Evolutionary conservation across 192 early-diverging fungal species (phyloP).

Genomic region (Backusella australiensis): DNA sequence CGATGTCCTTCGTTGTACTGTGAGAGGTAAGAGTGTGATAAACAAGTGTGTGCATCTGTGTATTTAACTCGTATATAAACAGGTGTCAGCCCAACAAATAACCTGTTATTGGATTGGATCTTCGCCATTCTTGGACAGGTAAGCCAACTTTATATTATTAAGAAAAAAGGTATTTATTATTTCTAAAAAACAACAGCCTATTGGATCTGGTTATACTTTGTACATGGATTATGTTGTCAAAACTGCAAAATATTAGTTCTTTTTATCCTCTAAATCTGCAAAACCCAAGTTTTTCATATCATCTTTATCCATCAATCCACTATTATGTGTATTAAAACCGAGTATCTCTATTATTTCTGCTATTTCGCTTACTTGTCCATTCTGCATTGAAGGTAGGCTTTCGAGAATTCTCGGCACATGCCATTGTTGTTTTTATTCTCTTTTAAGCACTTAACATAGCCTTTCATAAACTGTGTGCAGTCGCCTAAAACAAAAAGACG

Average conservation of each 20-base stretch:
- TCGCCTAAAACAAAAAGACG: slow-evolving; percentile 50
- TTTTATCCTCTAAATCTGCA: slow-evolving; percentile 41
- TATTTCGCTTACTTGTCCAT: slow-evolving; percentile 76
- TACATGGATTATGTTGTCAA: slow-evolving; percentile 35
- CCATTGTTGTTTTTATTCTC: slow-evolving; percentile 66
- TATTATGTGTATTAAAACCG: slow-evolving; percentile 21
- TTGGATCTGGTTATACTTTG: slow-evolving; percentile 30
- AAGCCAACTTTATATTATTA: background rate
- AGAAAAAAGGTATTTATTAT: background rate
- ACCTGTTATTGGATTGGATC: slow-evolving; percentile 29
- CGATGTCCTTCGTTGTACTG: slow-evolving; percentile 26
- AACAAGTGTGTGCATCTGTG: background rate
- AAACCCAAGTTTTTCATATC: slow-evolving; percentile 69
- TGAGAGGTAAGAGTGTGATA: slow-evolving; percentile 22
- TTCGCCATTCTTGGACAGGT: slow-evolving; percentile 30
- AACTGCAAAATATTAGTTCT: slow-evolving; percentile 12
- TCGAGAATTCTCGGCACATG: slow-evolving; percentile 69
- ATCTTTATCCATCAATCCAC: slow-evolving; percentile 68
- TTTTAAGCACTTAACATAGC: slow-evolving; percentile 79
- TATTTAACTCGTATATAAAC: slow-evolving; percentile 2
- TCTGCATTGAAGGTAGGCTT: slow-evolving; percentile 82
- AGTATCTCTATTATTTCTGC: background rate
- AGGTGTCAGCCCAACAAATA: slow-evolving; percentile 37
- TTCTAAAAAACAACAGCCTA: slow-evolving; percentile 6
- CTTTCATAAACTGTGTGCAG: slow-evolving; percentile 76